Evolutionary conservation across 805 yeast species (phyloP).

Genomic region (Starmera amethionina): DNA sequence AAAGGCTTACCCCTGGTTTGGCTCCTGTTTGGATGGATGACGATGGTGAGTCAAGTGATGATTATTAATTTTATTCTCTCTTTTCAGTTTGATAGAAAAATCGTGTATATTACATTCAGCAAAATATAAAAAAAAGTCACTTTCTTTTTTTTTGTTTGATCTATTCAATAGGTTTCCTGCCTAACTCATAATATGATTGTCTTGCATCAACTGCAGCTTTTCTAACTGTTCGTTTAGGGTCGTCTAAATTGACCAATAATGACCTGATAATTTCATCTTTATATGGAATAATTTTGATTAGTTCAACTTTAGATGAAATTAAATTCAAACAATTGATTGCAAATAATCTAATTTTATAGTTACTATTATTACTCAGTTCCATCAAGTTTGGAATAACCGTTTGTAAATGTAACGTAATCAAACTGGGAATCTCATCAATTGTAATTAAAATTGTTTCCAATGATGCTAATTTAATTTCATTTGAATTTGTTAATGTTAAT

Average conservation of each 20-base stretch:
- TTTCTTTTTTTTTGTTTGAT: background rate
- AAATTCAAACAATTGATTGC: constrained; percentile 51
- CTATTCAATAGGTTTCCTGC: constrained; percentile 25
- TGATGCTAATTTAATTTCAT: constrained; percentile 47
- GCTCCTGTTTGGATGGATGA: constrained; percentile 70
- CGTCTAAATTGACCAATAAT: constrained; percentile 52
- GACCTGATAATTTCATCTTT: constrained; percentile 37
- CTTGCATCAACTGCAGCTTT: constrained; percentile 71
- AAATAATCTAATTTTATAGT: constrained; percentile 41
- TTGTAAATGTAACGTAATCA: constrained; percentile 44
- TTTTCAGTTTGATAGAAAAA: background rate
- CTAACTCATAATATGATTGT: constrained; percentile 58
- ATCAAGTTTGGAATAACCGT: constrained; percentile 48
- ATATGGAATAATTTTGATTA: constrained; percentile 39
- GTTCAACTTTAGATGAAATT: constrained; percentile 27
- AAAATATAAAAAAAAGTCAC: background rate
- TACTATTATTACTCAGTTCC: constrained; percentile 22
- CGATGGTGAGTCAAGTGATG: constrained; percentile 32
- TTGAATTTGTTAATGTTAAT: constrained; percentile 27
- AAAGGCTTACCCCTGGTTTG: constrained; percentile 73
- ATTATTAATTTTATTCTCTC: constrained; percentile 2
- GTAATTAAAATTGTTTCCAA: constrained; percentile 49
- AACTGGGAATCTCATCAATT: constrained; percentile 41
- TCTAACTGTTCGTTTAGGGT: constrained; percentile 64
- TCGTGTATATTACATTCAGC: background rate